Base-by-base conservation (phyloP, 306 rosid species). In the Cicer pinnatifidum region DNA sequence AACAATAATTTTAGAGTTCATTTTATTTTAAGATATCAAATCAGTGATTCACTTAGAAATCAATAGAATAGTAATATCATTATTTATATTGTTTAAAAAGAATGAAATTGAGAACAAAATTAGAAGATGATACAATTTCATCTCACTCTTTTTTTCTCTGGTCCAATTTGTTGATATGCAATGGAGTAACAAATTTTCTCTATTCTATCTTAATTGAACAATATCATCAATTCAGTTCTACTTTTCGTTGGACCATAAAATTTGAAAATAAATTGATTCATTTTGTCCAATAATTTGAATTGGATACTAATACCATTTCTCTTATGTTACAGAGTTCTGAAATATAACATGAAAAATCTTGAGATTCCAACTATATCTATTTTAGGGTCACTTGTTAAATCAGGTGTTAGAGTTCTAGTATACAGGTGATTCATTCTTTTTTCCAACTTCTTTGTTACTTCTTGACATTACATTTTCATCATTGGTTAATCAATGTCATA, bases 381-480 rank as follows among this genome's bases (percentile, higher is more conserved):
- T 37, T 69, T 87, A 3, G 89, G 81, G 0, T 47, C 56, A 76
- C 84, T 87, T 8, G 83, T 78, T 5, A 60, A 58, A 52, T 83
- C 87, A 61, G 89, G 89, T 10, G 46, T 85, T 56, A 71, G 75
- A 64, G 89, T 85, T 67, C 45, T 87, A 3, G 87, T 73, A 45
- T 87, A 72, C 82, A 81, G 89, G 87, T 85, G 40, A 13, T 12
- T 12, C 2, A 51, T 11, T 13, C 11, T 35, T 8, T 33, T 4
- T 1, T 1, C 6, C 1, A 11, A 20, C n/a, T 33, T 53, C 23
- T 40, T 37, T 9, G 16, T 35, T 13, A 59, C 7, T 11, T 50
- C 17, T 50, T 43, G 45, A 1, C 23, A 61, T 17, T 60, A 11
- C 11, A 51, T 47, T 69, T n/a, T 7, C 13, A 33, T 11, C 16